phyloP scores from a whole-genome alignment of 805 yeast genomes.

The Zygosaccharomyces lentus region DNA sequence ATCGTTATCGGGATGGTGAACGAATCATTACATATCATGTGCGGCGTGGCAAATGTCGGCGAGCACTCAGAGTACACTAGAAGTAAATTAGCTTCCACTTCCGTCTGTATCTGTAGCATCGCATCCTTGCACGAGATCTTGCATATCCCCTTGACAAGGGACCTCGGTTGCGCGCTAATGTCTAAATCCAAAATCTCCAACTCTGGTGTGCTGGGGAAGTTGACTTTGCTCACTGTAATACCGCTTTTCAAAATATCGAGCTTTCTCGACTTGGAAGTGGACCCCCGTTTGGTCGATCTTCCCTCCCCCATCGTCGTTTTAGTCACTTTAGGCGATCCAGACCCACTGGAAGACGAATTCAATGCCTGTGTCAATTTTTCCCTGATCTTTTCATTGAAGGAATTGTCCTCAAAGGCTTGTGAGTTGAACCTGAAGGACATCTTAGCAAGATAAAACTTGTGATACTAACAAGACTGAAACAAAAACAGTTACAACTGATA shows the following conservation, averaged over 20 bases:
- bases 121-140: slow-evolving; percentile 34
- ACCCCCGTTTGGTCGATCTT: slow-evolving; percentile 2
- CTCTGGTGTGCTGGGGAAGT: slow-evolving; percentile 31
- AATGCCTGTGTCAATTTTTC: slow-evolving; percentile 28
- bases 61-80: slow-evolving; percentile 27
- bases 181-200: slow-evolving; percentile 35
- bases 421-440: slow-evolving; percentile 35
- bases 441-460: not conserved
- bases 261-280: slow-evolving; percentile 15
- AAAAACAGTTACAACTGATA: not conserved
- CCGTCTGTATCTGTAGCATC: slow-evolving; percentile 32
- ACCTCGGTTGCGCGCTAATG: slow-evolving; percentile 31
- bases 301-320: slow-evolving; percentile 9
- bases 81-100: slow-evolving; percentile 34
- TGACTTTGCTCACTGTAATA: slow-evolving; percentile 30
- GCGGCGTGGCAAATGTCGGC: slow-evolving; percentile 32
- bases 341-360: slow-evolving; percentile 18
- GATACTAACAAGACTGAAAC: not conserved
- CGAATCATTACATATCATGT: slow-evolving; percentile 33
- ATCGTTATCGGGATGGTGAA: slow-evolving; percentile 35
- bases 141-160: slow-evolving; percentile 34
- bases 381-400: slow-evolving; percentile 30
- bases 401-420: slow-evolving; percentile 28
- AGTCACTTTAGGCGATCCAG: slow-evolving; percentile 9
- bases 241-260: slow-evolving; percentile 30